Conservation (phyloP, 2,329 filamentous ascomycete genomes). For the Alternaria triticina region DNA sequence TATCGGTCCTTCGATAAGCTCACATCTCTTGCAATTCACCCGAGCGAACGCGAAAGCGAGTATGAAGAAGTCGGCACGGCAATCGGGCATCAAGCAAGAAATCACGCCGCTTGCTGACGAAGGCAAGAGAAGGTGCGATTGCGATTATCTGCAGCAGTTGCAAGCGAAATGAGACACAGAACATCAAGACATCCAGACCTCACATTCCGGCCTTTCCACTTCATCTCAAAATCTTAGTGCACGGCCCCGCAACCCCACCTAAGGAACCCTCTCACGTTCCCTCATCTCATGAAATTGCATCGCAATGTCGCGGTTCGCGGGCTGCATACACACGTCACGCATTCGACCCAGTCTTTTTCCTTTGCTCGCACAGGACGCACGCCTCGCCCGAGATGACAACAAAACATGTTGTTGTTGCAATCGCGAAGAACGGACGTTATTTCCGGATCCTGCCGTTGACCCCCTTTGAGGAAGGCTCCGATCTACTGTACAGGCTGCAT, state of each 20-base stretch:
- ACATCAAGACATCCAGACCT: conserved; percentile 30
- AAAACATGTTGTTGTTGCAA: neutral
- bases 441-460: conserved; percentile 2
- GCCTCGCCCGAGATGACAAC: neutral
- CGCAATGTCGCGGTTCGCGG: conserved; percentile 32
- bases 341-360: conserved; percentile 17
- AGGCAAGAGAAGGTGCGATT: conserved; percentile 1
- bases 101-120: neutral
- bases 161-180: conserved; percentile 46
- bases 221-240: conserved; percentile 37
- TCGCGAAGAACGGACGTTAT: neutral
- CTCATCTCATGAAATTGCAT: conserved; percentile 45
- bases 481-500: conserved; percentile 1
- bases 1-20: conserved; percentile 20
- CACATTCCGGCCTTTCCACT: conserved; percentile 22
- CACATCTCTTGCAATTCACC: conserved; percentile 2
- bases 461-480: conserved; percentile 2
- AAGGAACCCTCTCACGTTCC: conserved; percentile 18
- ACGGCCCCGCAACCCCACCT: conserved; percentile 32
- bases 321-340: conserved; percentile 4
- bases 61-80: neutral
- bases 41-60: conserved; percentile 13
- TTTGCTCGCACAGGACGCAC: neutral
- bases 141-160: conserved; percentile 28
- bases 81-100: neutral